Evolutionary conservation across 23 red algal genomes (phyloP).

Genomic region (Gracilaria caudata): DNA sequence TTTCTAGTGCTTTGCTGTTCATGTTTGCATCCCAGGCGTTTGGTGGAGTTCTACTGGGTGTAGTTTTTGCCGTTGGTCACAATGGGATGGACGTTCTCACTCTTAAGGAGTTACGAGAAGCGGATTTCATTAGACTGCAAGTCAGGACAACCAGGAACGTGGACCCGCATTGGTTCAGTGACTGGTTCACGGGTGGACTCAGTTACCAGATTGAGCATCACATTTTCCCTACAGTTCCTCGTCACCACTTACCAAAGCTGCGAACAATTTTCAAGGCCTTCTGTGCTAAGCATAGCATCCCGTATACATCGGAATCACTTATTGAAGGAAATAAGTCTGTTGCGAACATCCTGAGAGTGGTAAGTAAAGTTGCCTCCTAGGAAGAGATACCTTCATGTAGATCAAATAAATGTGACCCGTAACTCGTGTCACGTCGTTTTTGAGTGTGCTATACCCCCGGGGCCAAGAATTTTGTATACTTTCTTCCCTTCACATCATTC

Average conservation of each 20-base stretch:
- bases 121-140: conserved; percentile 80
- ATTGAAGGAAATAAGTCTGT: conserved; percentile 76
- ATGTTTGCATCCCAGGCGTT: conserved; percentile 45
- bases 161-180: conserved; percentile 60
- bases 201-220: conserved; percentile 89
- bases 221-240: conserved; percentile 84
- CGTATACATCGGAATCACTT: conserved; percentile 73
- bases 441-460: neutral
- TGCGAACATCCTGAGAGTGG: conserved; percentile 38
- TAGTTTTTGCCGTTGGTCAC: conserved; percentile 86
- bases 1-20: conserved; percentile 32
- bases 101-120: conserved; percentile 49
- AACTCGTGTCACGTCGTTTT: neutral
- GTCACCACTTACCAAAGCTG: conserved; percentile 70
- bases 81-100: conserved; percentile 90
- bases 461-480: neutral
- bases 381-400: neutral
- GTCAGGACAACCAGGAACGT: conserved; percentile 77
- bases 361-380: conserved; percentile 52
- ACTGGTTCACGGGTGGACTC: conserved; percentile 87
- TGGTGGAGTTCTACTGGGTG: conserved; percentile 80
- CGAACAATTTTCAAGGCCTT: conserved; percentile 54
- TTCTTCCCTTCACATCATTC: neutral
- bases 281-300: conserved; percentile 78
- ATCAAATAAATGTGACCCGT: neutral